Conservation (phyloP, 2,329 filamentous ascomycete species). For the Aspergillus luchuensis region DNA sequence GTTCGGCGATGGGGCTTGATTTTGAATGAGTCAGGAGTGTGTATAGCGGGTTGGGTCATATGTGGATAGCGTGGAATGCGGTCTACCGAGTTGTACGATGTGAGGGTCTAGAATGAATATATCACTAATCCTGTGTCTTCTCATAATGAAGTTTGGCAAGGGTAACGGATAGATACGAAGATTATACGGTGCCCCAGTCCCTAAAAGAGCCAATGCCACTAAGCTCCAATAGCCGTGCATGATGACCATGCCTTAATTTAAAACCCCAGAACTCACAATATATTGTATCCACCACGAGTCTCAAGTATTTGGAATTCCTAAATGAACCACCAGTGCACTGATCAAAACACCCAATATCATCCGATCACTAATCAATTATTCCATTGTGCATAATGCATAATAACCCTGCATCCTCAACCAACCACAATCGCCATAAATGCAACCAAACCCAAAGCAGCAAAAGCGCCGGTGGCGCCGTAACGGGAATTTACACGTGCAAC, state of each 20-base stretch:
- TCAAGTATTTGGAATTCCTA: constrained; percentile 5
- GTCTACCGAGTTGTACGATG: background rate
- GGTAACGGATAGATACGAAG: background rate
- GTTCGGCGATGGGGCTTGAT: background rate
- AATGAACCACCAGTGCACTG: background rate
- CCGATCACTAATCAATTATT: background rate
- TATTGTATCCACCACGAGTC: background rate
- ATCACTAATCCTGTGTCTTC: background rate
- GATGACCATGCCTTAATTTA: background rate
- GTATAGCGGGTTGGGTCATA: background rate
- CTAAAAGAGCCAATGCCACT: background rate
- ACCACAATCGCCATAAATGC: background rate
- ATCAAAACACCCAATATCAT: background rate
- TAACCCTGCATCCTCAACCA: background rate
- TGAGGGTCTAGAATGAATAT: background rate
- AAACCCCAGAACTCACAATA: background rate
- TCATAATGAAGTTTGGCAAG: background rate
- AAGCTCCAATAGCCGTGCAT: background rate
- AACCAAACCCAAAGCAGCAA: constrained; percentile 4
- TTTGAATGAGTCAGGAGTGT: background rate
- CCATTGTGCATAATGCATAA: constrained; percentile 6
- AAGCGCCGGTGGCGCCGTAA: constrained; percentile 2
- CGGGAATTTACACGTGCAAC: background rate
- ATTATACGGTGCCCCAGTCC: background rate
- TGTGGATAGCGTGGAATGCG: no score